Evolutionary conservation across 176 grass and related monocot species (phyloP), one percentile per base, ranked within the genome.

Genomic region (Rhynchospora breviuscula): DNA sequence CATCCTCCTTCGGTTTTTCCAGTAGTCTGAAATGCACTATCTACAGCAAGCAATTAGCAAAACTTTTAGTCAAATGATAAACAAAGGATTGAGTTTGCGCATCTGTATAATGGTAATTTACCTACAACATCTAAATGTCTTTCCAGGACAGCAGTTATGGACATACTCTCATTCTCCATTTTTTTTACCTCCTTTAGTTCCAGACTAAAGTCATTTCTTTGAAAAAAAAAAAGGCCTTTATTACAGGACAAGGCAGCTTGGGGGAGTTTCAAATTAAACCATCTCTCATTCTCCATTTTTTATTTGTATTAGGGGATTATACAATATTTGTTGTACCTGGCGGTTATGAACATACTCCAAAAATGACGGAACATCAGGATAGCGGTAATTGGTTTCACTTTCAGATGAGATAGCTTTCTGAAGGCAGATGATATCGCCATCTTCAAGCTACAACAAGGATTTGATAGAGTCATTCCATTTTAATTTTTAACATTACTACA

Each of bases 271-370:
- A 54, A 29, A 29, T 29, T 76, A 10, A 26, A 53, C 72, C 71
- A 21, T 5, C 9, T 33, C 10, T 25, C 25, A 12, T 31, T 72
- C 8, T 23, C 46, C 56, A 8, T 8, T 53, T 75, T 90, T 74
- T 10, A 49, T 12, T 56, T 53, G 43, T 22, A 49, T 69, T 83
- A 83, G 43, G 43, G 17, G 8, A 56, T 40, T 45, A 22, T 54
- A 56, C 21, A 48, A 48, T 66, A 63, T 14, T 11, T 79, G 81
- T 79, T 84, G 71, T 88, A 97, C 94, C 94, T 97, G 94, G 61
- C 94, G 89, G 81, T 94, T 97, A 85, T 91, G 94, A 78, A 97
- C 91, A 84, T 94, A 97, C 57, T 97, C 94, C 88, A 97, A 84
- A 93, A 90, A 97, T 23, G 91, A 92, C 79, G 94, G 91, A 77